Percentiles rank a stretch among this genome's conserved stretches.
Evolutionary conservation across 306 rosid genomes (phyloP).

Genomic region (Trifolium fragiferum): DNA sequence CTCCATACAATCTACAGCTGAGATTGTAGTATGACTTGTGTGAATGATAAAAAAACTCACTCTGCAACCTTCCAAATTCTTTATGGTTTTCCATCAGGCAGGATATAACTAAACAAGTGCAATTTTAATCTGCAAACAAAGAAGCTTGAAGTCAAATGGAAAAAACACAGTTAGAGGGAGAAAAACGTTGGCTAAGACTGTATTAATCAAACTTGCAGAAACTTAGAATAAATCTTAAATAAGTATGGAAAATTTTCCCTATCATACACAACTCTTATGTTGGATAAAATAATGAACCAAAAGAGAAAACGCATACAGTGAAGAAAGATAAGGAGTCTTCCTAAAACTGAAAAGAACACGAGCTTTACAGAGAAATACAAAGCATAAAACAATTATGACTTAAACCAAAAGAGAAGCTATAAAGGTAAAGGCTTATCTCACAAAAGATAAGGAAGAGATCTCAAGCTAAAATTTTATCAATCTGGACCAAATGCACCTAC

Average conservation of each 20-base stretch:
- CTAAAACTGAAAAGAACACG: conserved; percentile 1
- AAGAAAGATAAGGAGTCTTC: neutral
- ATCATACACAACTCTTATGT: neutral
- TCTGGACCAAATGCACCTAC: too few relatives aligned
- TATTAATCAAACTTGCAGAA: neutral
- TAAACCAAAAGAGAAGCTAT: too few relatives aligned
- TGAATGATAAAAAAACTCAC: neutral
- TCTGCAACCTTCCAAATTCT: conserved; percentile 16
- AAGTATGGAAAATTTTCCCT: neutral
- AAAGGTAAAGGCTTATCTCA: too few relatives aligned
- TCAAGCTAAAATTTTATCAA: too few relatives aligned
- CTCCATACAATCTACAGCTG: neutral
- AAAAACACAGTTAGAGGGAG: neutral
- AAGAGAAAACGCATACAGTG: neutral
- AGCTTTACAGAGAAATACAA: neutral
- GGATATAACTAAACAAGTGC: conserved; percentile 8
- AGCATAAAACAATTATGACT: neutral
- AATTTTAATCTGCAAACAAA: conserved; percentile 31
- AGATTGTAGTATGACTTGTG: conserved; percentile 8
- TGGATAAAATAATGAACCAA: conserved; percentile 8
- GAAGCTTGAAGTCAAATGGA: conserved; percentile 27
- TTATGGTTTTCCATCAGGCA: neutral
- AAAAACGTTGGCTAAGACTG: neutral
- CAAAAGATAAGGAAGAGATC: too few relatives aligned
- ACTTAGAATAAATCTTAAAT: neutral